Conservation (phyloP, 2,329 filamentous ascomycete species). For the Lecanicillium sp. region DNA sequence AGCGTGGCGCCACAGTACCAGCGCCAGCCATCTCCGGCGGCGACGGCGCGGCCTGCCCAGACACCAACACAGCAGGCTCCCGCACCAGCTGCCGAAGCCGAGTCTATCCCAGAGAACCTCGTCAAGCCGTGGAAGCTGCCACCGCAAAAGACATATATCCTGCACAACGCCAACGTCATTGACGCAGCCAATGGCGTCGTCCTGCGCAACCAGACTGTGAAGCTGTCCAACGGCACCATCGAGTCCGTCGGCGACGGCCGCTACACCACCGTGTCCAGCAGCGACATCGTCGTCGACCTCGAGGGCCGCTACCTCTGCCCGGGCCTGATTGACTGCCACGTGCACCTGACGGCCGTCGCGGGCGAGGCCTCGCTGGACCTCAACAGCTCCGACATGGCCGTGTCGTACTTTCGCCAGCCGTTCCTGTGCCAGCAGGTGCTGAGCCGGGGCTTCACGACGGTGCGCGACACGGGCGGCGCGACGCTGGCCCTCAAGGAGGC, state of each 20-base stretch:
- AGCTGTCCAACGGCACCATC: conserved; percentile 26
- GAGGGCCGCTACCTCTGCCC: conserved; percentile 22
- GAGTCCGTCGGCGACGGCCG: conserved; percentile 12
- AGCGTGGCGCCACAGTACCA: neutral
- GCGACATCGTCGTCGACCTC: conserved; percentile 14
- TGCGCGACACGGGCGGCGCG: conserved; percentile 52
- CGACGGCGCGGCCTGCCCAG: neutral
- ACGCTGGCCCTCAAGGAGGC: conserved; percentile 47
- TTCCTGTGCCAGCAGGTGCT: conserved; percentile 43
- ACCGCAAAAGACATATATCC: conserved; percentile 22
- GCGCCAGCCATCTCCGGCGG: neutral
- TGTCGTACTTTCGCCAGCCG: conserved; percentile 36
- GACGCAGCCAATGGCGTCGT: conserved; percentile 28
- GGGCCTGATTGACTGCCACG: conserved; percentile 25
- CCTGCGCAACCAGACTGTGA: conserved; percentile 20
- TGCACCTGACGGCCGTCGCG: conserved; percentile 22
- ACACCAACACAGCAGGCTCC: neutral
- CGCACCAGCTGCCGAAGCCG: neutral
- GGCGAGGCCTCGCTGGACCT: conserved; percentile 18
- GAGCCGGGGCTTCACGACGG: conserved; percentile 48
- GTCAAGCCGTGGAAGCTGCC: conserved; percentile 28
- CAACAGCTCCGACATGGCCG: conserved; percentile 21
- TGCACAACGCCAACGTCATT: conserved; percentile 36
- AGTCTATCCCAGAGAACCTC: conserved; percentile 11
- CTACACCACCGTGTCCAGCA: neutral